Evolutionary conservation across 2,329 filamentous ascomycete species (phyloP).

Genomic region (Trichoderma sp.): DNA sequence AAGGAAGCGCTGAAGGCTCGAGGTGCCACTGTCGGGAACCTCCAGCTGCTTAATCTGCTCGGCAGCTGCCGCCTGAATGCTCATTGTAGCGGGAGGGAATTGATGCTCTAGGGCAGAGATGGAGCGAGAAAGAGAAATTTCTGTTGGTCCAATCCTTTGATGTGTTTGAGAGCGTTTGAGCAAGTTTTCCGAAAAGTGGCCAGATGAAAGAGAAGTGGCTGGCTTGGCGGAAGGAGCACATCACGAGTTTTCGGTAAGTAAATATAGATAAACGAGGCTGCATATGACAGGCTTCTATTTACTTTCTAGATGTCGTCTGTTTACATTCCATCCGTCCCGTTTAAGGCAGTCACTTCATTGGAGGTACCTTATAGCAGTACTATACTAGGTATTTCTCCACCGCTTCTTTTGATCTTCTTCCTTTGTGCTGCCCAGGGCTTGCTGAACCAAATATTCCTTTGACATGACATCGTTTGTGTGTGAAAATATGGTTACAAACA

Average conservation of each 20-base stretch:
- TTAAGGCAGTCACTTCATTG: not conserved
- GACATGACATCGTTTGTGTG: not conserved
- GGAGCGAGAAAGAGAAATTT: not conserved
- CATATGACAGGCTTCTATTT: not conserved
- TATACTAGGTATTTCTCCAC: not conserved
- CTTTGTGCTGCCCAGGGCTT: not conserved
- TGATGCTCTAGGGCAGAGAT: not conserved
- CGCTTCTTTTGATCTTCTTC: not conserved
- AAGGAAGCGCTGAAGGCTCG: not conserved
- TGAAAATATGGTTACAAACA: not conserved
- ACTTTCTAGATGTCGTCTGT: not conserved
- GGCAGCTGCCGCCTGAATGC: not conserved
- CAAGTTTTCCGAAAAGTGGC: constrained; percentile 20
- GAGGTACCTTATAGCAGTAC: not conserved
- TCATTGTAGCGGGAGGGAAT: not conserved
- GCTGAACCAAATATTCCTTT: not conserved
- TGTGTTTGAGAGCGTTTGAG: constrained; percentile 22
- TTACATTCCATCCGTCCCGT: not conserved
- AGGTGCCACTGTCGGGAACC: not conserved
- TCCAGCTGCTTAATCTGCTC: not conserved
- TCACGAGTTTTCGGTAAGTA: not conserved
- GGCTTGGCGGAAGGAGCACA: not conserved
- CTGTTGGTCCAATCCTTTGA: not conserved
- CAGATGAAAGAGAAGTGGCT: not conserved
- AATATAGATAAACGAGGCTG: not conserved